phyloP scores from a whole-genome alignment of 768 basidiomycete genomes.

The Sarcomyxa edulis region DNA sequence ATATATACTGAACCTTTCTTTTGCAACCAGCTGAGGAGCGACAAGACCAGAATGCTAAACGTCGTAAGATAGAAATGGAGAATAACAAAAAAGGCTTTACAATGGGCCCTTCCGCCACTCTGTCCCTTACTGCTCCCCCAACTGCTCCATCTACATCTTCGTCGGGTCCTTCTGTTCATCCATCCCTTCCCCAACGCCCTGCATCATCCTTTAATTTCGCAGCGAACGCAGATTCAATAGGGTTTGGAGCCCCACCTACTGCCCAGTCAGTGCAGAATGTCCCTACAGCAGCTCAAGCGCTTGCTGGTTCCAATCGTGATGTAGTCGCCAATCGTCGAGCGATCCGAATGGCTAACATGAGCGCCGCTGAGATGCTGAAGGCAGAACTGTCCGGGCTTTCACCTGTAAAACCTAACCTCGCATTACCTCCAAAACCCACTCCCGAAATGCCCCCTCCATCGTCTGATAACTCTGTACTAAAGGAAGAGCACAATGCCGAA shows the following conservation, averaged over 20 bases:
- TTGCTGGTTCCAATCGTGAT: slow-evolving; percentile 85
- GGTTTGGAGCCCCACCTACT: slow-evolving; percentile 61
- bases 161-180: slow-evolving; percentile 42
- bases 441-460: slow-evolving; percentile 5
- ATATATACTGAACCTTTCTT: slow-evolving; percentile 20
- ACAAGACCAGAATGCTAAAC: slow-evolving; percentile 87
- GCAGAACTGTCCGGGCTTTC: slow-evolving; percentile 71
- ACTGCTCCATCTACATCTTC: slow-evolving; percentile 30
- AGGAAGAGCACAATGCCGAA: slow-evolving; percentile 13
- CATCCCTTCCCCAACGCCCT: slow-evolving; percentile 63
- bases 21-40: slow-evolving; percentile 77
- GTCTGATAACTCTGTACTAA: too few species aligned
- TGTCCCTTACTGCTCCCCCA: slow-evolving; percentile 43
- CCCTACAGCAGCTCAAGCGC: slow-evolving; percentile 61
- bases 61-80: slow-evolving; percentile 65
- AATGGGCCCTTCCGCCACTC: slow-evolving; percentile 42
- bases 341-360: slow-evolving; percentile 94
- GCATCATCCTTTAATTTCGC: slow-evolving; percentile 66
- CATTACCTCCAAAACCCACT: slow-evolving; percentile 31
- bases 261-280: slow-evolving; percentile 51
- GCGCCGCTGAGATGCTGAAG: slow-evolving; percentile 90
- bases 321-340: slow-evolving; percentile 86
- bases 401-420: slow-evolving; percentile 38
- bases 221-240: slow-evolving; percentile 72
- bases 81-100: slow-evolving; percentile 30